These are phyloP conservation scores for Candida sanyaensis DNA, from an alignment of 1,139 yeast genomes.

Conservation along the genomic window DNA sequence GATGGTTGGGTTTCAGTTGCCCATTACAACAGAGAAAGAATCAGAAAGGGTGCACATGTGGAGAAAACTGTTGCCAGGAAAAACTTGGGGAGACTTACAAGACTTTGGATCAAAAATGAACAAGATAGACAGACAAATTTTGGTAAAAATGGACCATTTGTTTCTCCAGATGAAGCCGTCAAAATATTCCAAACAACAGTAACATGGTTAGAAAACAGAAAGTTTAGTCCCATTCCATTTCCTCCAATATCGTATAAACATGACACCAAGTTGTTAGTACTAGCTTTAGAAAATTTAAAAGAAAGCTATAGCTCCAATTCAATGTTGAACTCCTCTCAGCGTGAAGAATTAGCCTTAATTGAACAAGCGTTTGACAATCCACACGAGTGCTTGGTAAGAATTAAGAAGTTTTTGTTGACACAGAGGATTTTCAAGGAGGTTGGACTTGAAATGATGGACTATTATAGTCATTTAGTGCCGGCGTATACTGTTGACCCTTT, in stretches of 20 bases:
- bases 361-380: constrained; percentile 98
- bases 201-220: constrained; percentile 86
- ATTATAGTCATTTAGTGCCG: constrained; percentile 81
- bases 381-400: constrained; percentile 83
- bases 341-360: constrained; percentile 90
- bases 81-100: constrained; percentile 86
- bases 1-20: constrained; percentile 97
- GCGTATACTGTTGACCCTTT: constrained; percentile 87
- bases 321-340: constrained; percentile 78
- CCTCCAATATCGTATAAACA: constrained; percentile 93
- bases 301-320: constrained; percentile 84
- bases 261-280: constrained; percentile 84
- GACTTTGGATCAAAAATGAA: constrained; percentile 91
- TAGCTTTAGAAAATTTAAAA: constrained; percentile 87
- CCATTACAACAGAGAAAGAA: constrained; percentile 87
- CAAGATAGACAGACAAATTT: constrained; percentile 84
- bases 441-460: constrained; percentile 88
- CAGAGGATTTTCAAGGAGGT: constrained; percentile 93
- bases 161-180: constrained; percentile 87
- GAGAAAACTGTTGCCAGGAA: constrained; percentile 94
- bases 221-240: constrained; percentile 86
- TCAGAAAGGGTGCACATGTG: constrained; percentile 83
- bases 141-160: constrained; percentile 85
- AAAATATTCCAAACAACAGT: constrained; percentile 85
- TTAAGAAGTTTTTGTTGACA: constrained; percentile 79